Base-by-base conservation (phyloP, 2,329 filamentous ascomycete genomes). In the Fusarium sublunatum region DNA sequence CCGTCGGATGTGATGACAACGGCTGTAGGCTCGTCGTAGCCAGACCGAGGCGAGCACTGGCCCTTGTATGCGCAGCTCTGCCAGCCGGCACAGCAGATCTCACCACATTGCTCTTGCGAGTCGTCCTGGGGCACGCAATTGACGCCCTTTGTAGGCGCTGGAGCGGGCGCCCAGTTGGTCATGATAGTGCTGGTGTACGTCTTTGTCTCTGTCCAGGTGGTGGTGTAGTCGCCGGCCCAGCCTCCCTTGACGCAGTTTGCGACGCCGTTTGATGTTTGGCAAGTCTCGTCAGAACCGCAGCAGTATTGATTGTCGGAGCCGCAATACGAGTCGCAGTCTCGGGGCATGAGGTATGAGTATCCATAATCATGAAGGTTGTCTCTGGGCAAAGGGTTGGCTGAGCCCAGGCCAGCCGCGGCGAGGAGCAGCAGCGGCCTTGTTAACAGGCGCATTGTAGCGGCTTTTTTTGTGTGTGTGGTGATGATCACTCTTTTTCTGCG, bases 51-150 rank as follows among this genome's bases (percentile, higher is more conserved):
- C 6, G 79, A 75, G 72, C 90, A 92, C 70, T 87, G 83, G 48
- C 85, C 85, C 1, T 76, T 61, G 54, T 75, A 79, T 49, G 82
- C 83, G 74, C 91, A 93, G 71, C 87, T 89, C 75, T 91, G 88
- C 77, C 84, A 86, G 58, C 79, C 83, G 24, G 86, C 85, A 75
- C 91, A 94, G 81, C 91, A 93, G 56, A 88, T 88, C 48, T 73
- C 73, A 29, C 90, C 90, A 72, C 91, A 93, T 4, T 85, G 81
- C 7, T 82, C 82, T 75, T 91, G 78, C 52, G 83, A 82, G 5
- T 79, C 74, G n/a, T 78, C 78, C 44, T 74, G 72, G 2, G 86
- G 84, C 1, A 81, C 73, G 72, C 86, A 89, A 62, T 79, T 72
- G 35, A 74, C 78, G 22, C 79, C 77, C 13, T 72, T 73, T n/a